Evolutionary conservation across 108 stramenopile species (phyloP), one percentile per base, ranked within the genome.

Genomic region (Cyclostephanos tholiformis): DNA sequence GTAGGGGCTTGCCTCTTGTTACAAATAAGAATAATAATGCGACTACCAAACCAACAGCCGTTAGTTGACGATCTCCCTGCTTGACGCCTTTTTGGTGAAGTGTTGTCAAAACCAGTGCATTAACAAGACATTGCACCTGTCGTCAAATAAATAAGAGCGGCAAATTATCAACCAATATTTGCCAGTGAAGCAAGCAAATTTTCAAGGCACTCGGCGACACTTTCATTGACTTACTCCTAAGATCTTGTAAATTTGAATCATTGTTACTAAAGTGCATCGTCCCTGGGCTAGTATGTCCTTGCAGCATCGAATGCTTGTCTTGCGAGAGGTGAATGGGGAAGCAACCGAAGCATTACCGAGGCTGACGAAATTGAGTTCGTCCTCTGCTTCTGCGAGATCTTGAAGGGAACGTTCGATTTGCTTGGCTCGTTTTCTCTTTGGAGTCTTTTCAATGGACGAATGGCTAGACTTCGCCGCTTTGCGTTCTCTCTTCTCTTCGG

Each of bases 301-400:
- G 74, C 85, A 88, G 72, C 88, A 93, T 53, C 80, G 79, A 62
- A 96, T 95, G 30, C 86, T 88, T 10, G 96, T 95, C 12, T 87
- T 80, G 23, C 93, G 86, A 30, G 95, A 89, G 4, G 99, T 99
- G 76, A 99, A 99, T 0, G 99, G 99, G 16, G 97, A 95, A 20
- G 98, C 99, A 20, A 99, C 92, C 12, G 95, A 96, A 14, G 99
- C 99, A 84, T 99, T 98, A 10, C 99, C 98, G 48, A 99, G 86
- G 46, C 89, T 85, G 2, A 94, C 82, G 36, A 67, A 50, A 39
- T 88, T 70, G 17, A 95, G 69, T 32, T 88, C 91, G 22, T 91
- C 85, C 61, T 95, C 90, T n/a, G 93, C 93, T 48, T 95, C 90
- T 32, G 76, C 84, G 5, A 95, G 67, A 35, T 84, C 80, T 65